Evolutionary conservation across 176 grass and related monocot genomes (phyloP).

Genomic region (Elymus sibiricus): DNA sequence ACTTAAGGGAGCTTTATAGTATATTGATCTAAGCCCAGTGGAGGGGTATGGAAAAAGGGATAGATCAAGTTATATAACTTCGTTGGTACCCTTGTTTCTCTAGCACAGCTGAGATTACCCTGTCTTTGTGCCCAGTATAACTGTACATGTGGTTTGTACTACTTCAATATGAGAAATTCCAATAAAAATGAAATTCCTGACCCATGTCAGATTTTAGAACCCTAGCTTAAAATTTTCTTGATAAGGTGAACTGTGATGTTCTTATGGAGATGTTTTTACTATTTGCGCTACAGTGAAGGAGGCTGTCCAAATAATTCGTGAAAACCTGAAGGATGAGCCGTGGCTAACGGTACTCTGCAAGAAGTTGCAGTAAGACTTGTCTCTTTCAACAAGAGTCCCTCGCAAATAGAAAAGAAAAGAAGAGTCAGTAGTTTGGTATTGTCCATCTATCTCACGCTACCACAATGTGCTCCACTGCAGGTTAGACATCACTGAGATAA

Average conservation of each 20-base stretch:
- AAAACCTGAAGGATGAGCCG: slow-evolving; percentile 82
- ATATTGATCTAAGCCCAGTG: not conserved
- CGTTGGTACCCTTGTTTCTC: not conserved
- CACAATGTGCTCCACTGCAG: slow-evolving; percentile 39
- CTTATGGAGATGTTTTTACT: slow-evolving; percentile 2
- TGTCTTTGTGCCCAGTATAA: slow-evolving; percentile 2
- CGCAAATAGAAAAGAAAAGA: not conserved
- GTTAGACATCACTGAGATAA: slow-evolving; percentile 58
- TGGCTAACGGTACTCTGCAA: slow-evolving; percentile 70
- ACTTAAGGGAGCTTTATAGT: not conserved
- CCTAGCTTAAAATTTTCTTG: not conserved
- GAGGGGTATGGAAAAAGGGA: not conserved
- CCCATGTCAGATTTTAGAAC: not conserved
- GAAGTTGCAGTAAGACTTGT: slow-evolving; percentile 62
- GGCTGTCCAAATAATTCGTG: slow-evolving; percentile 65
- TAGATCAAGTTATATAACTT: not conserved
- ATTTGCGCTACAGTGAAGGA: slow-evolving; percentile 61
- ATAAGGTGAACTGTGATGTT: slow-evolving; percentile 4
- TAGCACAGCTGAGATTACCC: not conserved
- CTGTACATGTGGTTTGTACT: not conserved
- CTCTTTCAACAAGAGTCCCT: not conserved
- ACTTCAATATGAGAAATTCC: not conserved
- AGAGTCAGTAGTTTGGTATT: not conserved
- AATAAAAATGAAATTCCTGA: not conserved
- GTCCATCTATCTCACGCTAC: not conserved